Base-by-base conservation (phyloP, 768 basidiomycete species). In the Rhizopogon vesiculosus region DNA sequence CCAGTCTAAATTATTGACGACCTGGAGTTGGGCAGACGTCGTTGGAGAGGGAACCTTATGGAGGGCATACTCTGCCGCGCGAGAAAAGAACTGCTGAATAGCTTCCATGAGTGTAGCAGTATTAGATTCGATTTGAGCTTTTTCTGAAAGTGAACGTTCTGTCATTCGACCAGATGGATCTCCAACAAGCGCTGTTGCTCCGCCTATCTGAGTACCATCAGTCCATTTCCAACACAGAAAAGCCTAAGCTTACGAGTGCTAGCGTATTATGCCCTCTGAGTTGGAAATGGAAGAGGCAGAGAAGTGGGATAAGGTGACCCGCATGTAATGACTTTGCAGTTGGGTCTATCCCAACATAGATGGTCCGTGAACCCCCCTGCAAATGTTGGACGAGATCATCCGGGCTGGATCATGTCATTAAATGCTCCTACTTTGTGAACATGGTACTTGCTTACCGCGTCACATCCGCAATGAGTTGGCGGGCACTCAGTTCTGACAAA, bases 181-280 rank as follows among this genome's bases (percentile, higher is more conserved):
- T 6, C 97, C 97, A 44, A 99, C 87, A n/a, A 89, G 84, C 8
- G 93, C 97, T 0, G 96, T 98, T 8, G 93, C 95, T 1, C 93
- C 94, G 33, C 97, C 96, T 67, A 98, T 89, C 96, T 98, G 65
- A 35, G 10, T 12, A n/a, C 40, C 48, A 25, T 59, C 48, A 53
- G 29, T 25, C 9, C 15, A 25, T 22, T 38, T 49, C 35, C 15
- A 39, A 49, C 22, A 25, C 16, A 49, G 5, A 25, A 25, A 49
- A 3, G 35, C 35, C 8, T 18, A 10, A 25, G 70, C 90, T 72
- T 65, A 97, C 96, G 28, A 99, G 78, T 5, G 91, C 86, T 33
- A 98, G 85, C 41, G 85, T 77, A 29, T 77, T 75, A 70, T 98
- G 93, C 1, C 96, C 96, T n/a, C 79, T 78, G 40, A 91, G 64